Conservation (phyloP, 2,329 filamentous ascomycete genomes). For the Cryphonectria japonica region DNA sequence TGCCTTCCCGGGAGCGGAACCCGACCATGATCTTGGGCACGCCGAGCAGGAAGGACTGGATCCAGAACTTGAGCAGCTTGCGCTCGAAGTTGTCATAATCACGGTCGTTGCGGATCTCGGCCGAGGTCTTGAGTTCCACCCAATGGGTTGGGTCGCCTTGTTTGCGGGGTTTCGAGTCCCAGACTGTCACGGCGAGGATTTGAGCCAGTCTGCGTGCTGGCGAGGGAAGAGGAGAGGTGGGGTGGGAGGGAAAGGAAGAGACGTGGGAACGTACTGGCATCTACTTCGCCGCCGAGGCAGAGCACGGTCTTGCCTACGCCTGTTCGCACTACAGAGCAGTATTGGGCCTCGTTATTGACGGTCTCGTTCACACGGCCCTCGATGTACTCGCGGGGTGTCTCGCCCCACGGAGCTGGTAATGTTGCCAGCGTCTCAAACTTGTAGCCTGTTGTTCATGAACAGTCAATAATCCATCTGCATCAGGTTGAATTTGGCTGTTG, state of each 20-base stretch:
- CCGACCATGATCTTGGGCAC: conserved; percentile 92
- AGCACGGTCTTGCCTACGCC: conserved; percentile 77
- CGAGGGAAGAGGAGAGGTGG: conserved; percentile 16
- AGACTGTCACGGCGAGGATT: conserved; percentile 57
- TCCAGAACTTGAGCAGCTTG: conserved; percentile 95
- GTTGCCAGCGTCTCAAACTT: conserved; percentile 92
- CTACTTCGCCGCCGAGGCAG: conserved; percentile 90
- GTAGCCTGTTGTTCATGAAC: conserved; percentile 67
- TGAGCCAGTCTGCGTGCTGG: conserved; percentile 7
- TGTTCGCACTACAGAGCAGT: conserved; percentile 91
- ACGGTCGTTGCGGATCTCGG: conserved; percentile 67
- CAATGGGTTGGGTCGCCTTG: conserved; percentile 77
- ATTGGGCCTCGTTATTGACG: conserved; percentile 91
- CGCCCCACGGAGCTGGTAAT: conserved; percentile 73
- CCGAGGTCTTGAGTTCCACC: conserved; percentile 94
- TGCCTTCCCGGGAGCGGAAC: conserved; percentile 74
- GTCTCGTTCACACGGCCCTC: conserved; percentile 71
- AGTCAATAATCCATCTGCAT: not conserved
- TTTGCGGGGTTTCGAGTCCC: conserved; percentile 76
- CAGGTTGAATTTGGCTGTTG: not conserved
- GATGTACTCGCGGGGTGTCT: conserved; percentile 75
- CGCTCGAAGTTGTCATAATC: conserved; percentile 80
- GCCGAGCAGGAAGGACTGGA: conserved; percentile 91
- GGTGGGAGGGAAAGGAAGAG: not conserved
- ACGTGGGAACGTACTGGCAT: conserved; percentile 66